Conservation (phyloP, 495 filamentous ascomycete species). For the Lichina pygmaea region DNA sequence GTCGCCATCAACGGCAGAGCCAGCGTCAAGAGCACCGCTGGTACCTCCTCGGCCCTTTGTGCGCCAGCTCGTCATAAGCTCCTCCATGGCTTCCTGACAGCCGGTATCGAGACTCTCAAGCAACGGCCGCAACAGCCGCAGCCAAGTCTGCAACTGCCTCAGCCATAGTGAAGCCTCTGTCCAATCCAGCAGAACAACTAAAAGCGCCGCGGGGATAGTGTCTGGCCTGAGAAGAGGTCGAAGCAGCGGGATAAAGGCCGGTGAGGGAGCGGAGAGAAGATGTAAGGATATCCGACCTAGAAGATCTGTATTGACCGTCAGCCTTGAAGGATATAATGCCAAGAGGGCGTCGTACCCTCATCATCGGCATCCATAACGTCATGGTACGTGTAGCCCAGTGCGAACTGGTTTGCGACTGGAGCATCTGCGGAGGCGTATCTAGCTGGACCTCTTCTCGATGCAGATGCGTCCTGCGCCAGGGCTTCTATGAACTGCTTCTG, state of each 20-base stretch:
- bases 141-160: conserved; percentile 66
- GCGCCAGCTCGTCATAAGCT: conserved; percentile 40
- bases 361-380: conserved; percentile 88
- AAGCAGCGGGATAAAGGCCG: conserved; percentile 59
- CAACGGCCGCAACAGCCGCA: conserved; percentile 50
- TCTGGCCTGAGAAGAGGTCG: conserved; percentile 64
- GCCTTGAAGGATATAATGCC: too few species aligned
- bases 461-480: conserved; percentile 33
- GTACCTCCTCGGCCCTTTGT: conserved; percentile 26
- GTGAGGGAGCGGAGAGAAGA: conserved; percentile 58
- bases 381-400: conserved; percentile 82
- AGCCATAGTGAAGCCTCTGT: conserved; percentile 80
- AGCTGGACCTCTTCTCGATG: conserved; percentile 22
- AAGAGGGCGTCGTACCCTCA: conserved; percentile 30
- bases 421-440: conserved; percentile 14
- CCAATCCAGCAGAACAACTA: conserved; percentile 83
- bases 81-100: conserved; percentile 58
- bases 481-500: conserved; percentile 78
- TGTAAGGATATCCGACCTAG: conserved; percentile 75
- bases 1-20: conserved; percentile 22
- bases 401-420: conserved; percentile 78
- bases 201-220: conserved; percentile 63
- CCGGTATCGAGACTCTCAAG: conserved; percentile 48
- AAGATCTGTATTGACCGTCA: conserved; percentile 27
- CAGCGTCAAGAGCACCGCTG: conserved; percentile 18